phyloP scores from a whole-genome alignment of 306 rosid genomes.

The Lagenaria siceraria region DNA sequence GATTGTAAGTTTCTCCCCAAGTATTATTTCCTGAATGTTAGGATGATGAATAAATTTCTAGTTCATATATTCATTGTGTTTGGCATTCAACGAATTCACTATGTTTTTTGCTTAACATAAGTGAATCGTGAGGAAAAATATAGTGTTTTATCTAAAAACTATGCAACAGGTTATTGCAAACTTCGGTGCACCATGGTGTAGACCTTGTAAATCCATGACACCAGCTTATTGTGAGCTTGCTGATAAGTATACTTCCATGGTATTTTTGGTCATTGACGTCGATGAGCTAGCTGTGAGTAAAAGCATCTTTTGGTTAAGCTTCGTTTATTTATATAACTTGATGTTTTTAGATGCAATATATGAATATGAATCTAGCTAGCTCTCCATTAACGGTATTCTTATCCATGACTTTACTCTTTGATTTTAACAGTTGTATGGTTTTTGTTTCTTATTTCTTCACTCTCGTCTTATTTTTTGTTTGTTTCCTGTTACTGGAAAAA shows the following conservation, averaged over 20 bases:
- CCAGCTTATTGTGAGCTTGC: slow-evolving; percentile 56
- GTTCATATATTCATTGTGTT: neutral
- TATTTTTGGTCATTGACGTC: slow-evolving; percentile 63
- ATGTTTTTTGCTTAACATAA: neutral
- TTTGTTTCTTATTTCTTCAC: neutral
- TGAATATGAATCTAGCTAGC: neutral
- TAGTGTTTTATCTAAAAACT: neutral
- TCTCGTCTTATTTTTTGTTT: neutral
- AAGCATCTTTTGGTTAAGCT: neutral
- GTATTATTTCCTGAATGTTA: neutral
- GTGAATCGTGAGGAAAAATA: neutral
- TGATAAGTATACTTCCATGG: slow-evolving; percentile 46
- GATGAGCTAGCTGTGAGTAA: slow-evolving; percentile 68
- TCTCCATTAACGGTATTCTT: neutral
- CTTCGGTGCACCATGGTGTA: slow-evolving; percentile 81
- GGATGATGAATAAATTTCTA: neutral
- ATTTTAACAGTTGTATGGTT: neutral
- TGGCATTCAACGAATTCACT: neutral
- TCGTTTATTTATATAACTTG: neutral
- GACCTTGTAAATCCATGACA: slow-evolving; percentile 50
- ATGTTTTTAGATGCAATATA: neutral
- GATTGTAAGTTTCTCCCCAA: slow-evolving; percentile 36
- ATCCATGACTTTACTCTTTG: neutral
- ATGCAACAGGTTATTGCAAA: slow-evolving; percentile 57
- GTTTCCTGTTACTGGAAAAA: neutral